Evolutionary conservation across 441 rosid genomes (phyloP), one percentile per base, ranked within the genome.

Genomic region (Populus tomentosa): DNA sequence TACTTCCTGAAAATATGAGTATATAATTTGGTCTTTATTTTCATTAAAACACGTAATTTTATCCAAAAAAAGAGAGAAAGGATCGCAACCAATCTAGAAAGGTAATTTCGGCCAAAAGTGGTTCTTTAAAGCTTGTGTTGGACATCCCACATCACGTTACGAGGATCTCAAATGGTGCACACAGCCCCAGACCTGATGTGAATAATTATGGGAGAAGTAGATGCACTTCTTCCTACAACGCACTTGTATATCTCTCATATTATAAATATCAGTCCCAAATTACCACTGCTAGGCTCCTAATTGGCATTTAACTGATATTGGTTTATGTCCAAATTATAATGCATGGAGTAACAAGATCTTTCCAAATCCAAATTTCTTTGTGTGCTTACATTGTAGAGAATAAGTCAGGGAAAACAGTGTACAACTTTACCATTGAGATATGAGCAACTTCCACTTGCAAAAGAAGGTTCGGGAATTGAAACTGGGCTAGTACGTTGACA

Each of bases 381-480:
- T n/a, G 42, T 46, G 56, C 56, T 14, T 11, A 21, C 9, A 23
- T 33, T 59, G 21, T 42, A n/a, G n/a, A 26, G 35, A 50, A 30
- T 33, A 64, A 64, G 70, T 56, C 0, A 23, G 50, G 28, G 33
- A 33, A 74, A 53, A 73, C 13, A 2, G 20, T 23, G 67, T n/a
- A 50, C 46, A 40, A 14, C 42, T 63, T 68, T 82, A 88, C 89
- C 86, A 21, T 72, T 75, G 42, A 75, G 64, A 62, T 71, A 73
- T 5, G 84, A 80, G 84, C 77, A 85, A 76, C 82, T 78, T 23
- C 70, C 80, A 70, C 73, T 84, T 28, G 26, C 74, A n/a, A 82
- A 65, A 38, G 87, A 84, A 70, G 84, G 82, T 78, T 89, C 90
- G 71, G 83, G 87, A 72, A 77, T 78, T 36, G 91, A 88, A 86